Evolutionary conservation across 2,329 filamentous ascomycete genomes (phyloP), one percentile per base, ranked within the genome.

Genomic region (Fusarium longipes): DNA sequence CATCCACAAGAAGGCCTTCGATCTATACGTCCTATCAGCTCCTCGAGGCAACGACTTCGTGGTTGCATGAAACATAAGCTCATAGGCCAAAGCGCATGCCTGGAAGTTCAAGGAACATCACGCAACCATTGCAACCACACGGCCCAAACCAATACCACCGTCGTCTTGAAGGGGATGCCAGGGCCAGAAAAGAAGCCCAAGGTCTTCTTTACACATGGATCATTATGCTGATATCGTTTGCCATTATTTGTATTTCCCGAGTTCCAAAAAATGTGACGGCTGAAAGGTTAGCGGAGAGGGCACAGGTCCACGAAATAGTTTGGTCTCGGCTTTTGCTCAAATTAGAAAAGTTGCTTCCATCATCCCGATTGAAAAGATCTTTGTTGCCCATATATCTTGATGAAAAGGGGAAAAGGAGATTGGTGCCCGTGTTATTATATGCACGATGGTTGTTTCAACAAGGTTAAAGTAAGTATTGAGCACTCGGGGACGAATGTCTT

Each of bases 61-160:
- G 9, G 87, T 86, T 17, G 86, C 89, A 47, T 86, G 80, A 11
- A 86, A 74, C 87, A 89, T 72, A 83, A 87, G 50, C 80, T 81
- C 24, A 48, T 48, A 36, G 24, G 86, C 82, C 48, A 89, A 77
- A 70, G n/a, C 88, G 86, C 55, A 89, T 86, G 70, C 82, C 87
- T 3, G 86, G 68, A 89, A 73, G 70, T 83, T 83, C 62, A 89
- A 75, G 74, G 84, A 89, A 84, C 85, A 89, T 8, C 45, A 38
- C 22, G 32, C 35, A 49, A 38, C 22, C 30, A 22, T 49, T 49
- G 87, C 85, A 49, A 97, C 89, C 51, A 97, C 91, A 75, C 94
- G 89, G 81, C 97, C 93, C 50, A 97, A 83, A 48, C 94, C 93
- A 71, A 97, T 94, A 77, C 93, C 93, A 73, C 93, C 93, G 68